phyloP scores from a whole-genome alignment of 2,329 filamentous ascomycete genomes.

The Hypomyces rosellus region DNA sequence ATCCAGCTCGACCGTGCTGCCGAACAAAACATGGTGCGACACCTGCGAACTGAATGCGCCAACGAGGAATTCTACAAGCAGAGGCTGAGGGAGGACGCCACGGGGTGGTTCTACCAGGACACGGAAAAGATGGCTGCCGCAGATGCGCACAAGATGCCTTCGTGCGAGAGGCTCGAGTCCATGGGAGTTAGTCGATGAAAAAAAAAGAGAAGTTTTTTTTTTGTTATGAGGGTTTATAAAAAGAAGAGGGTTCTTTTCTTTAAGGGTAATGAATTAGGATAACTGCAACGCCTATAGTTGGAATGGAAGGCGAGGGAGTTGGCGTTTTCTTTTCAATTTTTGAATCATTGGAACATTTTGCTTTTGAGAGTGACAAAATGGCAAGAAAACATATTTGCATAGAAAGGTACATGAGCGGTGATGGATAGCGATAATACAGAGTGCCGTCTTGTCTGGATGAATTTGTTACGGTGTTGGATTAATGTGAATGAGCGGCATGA shows the following conservation, averaged over 20 bases:
- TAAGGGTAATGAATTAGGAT: too few relatives aligned
- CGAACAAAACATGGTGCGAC: conserved; percentile 64
- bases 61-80: conserved; percentile 60
- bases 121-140: conserved; percentile 71
- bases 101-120: conserved; percentile 83
- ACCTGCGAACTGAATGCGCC: conserved; percentile 66
- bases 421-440: too few relatives aligned
- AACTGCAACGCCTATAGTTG: too few relatives aligned
- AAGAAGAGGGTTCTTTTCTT: background rate
- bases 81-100: conserved; percentile 67
- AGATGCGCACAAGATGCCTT: conserved; percentile 42
- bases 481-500: too few relatives aligned
- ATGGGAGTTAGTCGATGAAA: conserved; percentile 28
- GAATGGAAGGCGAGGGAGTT: too few relatives aligned
- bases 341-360: too few relatives aligned
- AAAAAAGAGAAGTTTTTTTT: background rate
- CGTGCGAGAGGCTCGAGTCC: conserved; percentile 45
- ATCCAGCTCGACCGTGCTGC: conserved; percentile 69
- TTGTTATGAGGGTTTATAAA: background rate
- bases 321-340: too few relatives aligned
- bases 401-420: too few relatives aligned
- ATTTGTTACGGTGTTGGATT: too few relatives aligned
- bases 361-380: too few relatives aligned
- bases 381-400: too few relatives aligned
- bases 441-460: too few relatives aligned